A percentile compares a stretch with the other conserved stretches of the same genome.
phyloP scores from a whole-genome alignment of 306 rosid genomes.

The Lathyrus tuberosus region DNA sequence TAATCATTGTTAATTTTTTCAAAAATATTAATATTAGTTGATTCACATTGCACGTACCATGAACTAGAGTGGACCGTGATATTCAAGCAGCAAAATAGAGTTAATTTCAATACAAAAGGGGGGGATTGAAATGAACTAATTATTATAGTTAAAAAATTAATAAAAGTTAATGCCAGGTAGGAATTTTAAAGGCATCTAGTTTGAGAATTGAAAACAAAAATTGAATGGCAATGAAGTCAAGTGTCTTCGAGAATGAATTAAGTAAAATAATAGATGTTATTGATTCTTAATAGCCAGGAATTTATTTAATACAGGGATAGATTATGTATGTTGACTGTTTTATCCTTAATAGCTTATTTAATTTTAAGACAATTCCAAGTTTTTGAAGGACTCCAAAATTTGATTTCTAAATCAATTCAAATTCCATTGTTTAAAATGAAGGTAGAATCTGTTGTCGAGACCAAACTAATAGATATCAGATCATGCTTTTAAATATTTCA shows the following conservation, averaged over 20 bases:
- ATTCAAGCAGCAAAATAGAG: background rate
- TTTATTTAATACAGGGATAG: background rate
- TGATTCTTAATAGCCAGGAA: background rate
- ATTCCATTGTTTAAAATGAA: background rate
- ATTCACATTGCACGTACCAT: conserved; percentile 10
- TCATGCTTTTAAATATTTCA: conserved; percentile 7
- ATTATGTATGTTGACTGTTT: background rate
- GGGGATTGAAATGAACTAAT: background rate
- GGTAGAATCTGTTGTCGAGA: background rate
- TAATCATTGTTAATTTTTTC: background rate
- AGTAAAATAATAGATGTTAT: background rate
- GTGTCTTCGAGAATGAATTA: background rate
- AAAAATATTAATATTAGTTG: background rate
- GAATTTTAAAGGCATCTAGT: background rate
- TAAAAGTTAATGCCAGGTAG: background rate
- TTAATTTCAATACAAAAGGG: background rate
- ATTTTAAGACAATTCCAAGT: background rate
- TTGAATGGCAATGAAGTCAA: background rate
- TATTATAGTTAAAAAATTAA: background rate
- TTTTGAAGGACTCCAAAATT: background rate
- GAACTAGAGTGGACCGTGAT: background rate
- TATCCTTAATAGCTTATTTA: background rate
- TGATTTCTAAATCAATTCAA: conserved; percentile 18
- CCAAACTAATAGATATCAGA: background rate
- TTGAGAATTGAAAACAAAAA: background rate